A percentile compares a stretch with the other conserved stretches of the same genome.
Conservation (phyloP, 768 basidiomycete species). For the Suillus hirtellus region DNA sequence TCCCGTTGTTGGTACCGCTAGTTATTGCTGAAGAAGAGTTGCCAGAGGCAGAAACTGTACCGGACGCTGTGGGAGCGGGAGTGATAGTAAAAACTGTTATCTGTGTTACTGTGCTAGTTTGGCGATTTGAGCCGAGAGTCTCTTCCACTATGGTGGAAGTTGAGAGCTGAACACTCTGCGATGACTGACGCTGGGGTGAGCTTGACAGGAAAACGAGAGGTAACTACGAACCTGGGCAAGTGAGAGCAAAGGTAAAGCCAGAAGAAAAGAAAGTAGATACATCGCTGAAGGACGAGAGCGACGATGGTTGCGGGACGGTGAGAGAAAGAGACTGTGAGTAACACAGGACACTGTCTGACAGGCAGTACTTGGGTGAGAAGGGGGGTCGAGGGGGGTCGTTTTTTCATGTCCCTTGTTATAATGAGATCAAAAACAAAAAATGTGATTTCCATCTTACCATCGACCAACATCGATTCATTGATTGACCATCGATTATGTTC, state of each 20-base stretch:
- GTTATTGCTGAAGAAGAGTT: conserved; percentile 21
- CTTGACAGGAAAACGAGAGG: background rate
- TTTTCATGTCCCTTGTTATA: background rate
- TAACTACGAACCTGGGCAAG: conserved; percentile 33
- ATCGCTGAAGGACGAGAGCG: conserved; percentile 17
- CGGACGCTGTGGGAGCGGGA: conserved; percentile 24
- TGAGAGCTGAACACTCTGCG: conserved; percentile 42
- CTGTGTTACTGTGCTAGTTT: conserved; percentile 39
- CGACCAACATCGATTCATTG: background rate
- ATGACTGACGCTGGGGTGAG: conserved; percentile 10
- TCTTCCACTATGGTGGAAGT: conserved; percentile 15
- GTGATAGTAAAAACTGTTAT: conserved; percentile 51
- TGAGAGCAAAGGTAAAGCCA: conserved; percentile 28
- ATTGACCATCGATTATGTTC: conserved; percentile 29
- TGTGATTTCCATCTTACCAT: conserved; percentile 2
- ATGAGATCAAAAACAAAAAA: background rate
- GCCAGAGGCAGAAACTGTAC: conserved; percentile 24
- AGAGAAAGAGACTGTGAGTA: conserved; percentile 1
- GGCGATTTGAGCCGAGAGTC: conserved; percentile 42
- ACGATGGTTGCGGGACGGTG: background rate
- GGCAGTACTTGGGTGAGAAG: background rate
- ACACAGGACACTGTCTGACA: background rate
- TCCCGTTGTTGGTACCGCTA: conserved; percentile 29
- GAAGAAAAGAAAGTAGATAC: conserved; percentile 31
- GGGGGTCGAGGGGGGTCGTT: conserved; percentile 18